Percentiles rank a stretch among this genome's conserved stretches.
These are phyloP conservation scores for Euryodendron excelsum DNA, from an alignment of 148 eudicot species.

Conservation along the genomic window DNA sequence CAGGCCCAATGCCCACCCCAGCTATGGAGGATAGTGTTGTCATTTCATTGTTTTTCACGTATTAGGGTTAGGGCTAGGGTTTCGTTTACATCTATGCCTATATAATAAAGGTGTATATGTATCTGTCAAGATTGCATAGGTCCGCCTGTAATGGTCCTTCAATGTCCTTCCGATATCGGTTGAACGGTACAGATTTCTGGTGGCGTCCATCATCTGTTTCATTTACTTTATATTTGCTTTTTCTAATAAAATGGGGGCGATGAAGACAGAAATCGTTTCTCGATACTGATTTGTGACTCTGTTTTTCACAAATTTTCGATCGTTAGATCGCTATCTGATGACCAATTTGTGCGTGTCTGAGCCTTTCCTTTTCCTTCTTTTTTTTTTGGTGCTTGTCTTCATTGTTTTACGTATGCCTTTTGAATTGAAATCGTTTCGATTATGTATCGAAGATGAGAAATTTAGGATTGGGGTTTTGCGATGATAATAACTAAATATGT, in stretches of 20 bases:
- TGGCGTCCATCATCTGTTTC: background rate
- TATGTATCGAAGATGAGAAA: background rate
- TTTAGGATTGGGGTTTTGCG: constrained; percentile 16
- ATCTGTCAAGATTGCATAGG: background rate
- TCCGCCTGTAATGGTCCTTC: background rate
- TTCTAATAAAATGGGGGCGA: constrained; percentile 15
- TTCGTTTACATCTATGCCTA: background rate
- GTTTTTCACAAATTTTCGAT: too few species aligned
- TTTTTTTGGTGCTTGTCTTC: background rate
- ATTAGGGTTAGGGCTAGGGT: background rate
- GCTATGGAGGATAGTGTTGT: background rate
- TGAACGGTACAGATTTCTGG: background rate
- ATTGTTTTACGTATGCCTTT: background rate
- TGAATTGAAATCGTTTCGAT: background rate
- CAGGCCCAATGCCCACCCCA: background rate
- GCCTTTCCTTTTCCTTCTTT: constrained; percentile 19
- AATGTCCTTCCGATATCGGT: background rate
- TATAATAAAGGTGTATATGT: background rate
- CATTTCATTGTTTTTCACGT: background rate
- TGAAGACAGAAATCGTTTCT: constrained; percentile 42
- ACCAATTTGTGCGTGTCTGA: constrained; percentile 56
- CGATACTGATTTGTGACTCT: constrained; percentile 51
- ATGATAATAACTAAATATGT: constrained; percentile 34
- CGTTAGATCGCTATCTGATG: constrained; percentile 23
- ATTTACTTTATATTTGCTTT: background rate